Evolutionary conservation across 2,329 filamentous ascomycete species (phyloP).

Genomic region (Ascochyta clinopodiicola): DNA sequence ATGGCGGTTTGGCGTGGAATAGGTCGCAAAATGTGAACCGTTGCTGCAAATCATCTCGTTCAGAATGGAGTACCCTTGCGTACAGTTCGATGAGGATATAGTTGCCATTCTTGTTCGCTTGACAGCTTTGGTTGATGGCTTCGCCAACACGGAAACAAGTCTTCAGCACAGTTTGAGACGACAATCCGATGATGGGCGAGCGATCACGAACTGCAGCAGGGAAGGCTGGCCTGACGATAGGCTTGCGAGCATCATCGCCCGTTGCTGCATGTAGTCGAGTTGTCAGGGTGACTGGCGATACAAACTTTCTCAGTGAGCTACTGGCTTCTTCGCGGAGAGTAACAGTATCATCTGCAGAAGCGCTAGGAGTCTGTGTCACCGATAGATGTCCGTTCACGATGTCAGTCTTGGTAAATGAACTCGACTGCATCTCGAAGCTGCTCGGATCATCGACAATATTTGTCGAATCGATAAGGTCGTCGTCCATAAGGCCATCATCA

Average conservation of each 20-base stretch:
- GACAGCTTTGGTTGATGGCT: conserved; percentile 59
- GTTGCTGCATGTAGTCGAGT: conserved; percentile 22
- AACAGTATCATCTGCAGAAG: not conserved
- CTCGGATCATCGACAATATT: conserved; percentile 1
- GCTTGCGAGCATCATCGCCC: conserved; percentile 32
- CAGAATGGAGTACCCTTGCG: conserved; percentile 65
- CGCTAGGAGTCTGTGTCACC: not conserved
- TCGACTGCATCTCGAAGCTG: not conserved
- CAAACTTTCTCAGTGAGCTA: conserved; percentile 22
- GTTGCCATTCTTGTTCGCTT: conserved; percentile 56
- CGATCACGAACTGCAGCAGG: conserved; percentile 58
- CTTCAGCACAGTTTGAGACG: conserved; percentile 56
- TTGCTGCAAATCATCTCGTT: conserved; percentile 62
- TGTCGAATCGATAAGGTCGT: conserved; percentile 27
- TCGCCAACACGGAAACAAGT: conserved; percentile 71
- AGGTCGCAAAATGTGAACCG: conserved; percentile 70
- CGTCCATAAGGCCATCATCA: conserved; percentile 33
- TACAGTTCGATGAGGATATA: conserved; percentile 67
- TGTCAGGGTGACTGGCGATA: conserved; percentile 33
- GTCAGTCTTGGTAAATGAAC: conserved; percentile 1
- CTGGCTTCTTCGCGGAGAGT: not conserved
- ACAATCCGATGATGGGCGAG: conserved; percentile 62
- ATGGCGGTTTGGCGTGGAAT: conserved; percentile 64
- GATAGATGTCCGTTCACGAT: not conserved
- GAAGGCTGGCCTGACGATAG: conserved; percentile 61